Evolutionary conservation across 768 basidiomycete species (phyloP).

Genomic region (Boletus pseudopeckii): DNA sequence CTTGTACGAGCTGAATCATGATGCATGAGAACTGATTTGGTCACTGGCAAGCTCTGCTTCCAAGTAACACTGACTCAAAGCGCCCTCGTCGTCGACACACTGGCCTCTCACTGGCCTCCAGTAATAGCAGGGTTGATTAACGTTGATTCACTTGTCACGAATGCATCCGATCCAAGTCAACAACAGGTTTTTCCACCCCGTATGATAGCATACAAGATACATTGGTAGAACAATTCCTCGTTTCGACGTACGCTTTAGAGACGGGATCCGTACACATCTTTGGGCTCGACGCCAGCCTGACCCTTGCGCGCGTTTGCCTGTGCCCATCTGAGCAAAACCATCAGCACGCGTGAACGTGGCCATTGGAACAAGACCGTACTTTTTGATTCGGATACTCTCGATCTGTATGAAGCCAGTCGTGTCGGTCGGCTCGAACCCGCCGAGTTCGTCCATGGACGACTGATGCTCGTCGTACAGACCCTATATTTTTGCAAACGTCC

Average conservation of each 20-base stretch:
- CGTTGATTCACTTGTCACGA: too few species aligned
- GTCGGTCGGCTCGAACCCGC: constrained; percentile 95
- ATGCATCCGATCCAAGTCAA: not conserved
- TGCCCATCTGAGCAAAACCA: constrained; percentile 60
- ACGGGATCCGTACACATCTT: constrained; percentile 77
- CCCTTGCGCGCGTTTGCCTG: constrained; percentile 84
- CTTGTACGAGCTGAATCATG: too few species aligned
- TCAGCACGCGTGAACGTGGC: not conserved
- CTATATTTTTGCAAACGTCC: constrained; percentile 33
- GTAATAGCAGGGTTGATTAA: too few species aligned
- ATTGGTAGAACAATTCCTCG: not conserved
- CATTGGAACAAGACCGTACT: constrained; percentile 47
- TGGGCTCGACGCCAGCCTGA: constrained; percentile 69
- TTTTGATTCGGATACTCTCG: constrained; percentile 96
- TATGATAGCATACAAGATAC: constrained; percentile 3
- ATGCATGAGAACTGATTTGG: too few species aligned
- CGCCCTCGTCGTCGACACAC: too few species aligned
- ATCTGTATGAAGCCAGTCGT: constrained; percentile 97
- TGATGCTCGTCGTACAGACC: constrained; percentile 94
- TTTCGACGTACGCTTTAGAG: constrained; percentile 29
- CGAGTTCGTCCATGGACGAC: constrained; percentile 98
- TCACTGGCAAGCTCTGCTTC: too few species aligned
- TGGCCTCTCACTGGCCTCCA: too few species aligned
- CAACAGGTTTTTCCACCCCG: not conserved
- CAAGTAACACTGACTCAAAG: too few species aligned